Conservation (phyloP, 345 rosid species). For the Carallia brachiata region DNA sequence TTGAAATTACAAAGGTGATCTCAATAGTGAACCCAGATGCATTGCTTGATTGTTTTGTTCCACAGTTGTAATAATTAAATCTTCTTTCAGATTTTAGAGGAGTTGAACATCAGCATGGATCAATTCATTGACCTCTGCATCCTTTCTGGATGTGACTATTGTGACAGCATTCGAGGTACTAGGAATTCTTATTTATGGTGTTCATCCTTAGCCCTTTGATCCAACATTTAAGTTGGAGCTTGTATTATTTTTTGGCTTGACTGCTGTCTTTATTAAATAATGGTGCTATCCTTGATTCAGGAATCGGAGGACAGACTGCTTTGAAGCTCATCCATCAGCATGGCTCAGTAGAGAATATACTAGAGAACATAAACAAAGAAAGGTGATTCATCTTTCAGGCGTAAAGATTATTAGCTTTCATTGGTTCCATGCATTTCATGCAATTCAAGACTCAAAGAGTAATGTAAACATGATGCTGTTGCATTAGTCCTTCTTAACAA, state of each 20-base stretch:
- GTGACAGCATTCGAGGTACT: slow-evolving; percentile 89
- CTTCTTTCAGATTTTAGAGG: slow-evolving; percentile 69
- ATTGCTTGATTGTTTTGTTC: slow-evolving; percentile 11
- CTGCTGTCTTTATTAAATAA: not conserved
- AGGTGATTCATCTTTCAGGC: slow-evolving; percentile 40
- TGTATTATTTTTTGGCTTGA: slow-evolving; percentile 1
- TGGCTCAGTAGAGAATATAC: slow-evolving; percentile 76
- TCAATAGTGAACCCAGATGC: not conserved
- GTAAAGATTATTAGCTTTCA: not conserved
- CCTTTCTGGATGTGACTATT: slow-evolving; percentile 96
- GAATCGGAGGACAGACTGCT: slow-evolving; percentile 90
- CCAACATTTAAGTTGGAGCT: not conserved
- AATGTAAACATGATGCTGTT: not conserved
- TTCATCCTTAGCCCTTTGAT: not conserved
- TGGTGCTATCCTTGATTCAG: slow-evolving; percentile 36
- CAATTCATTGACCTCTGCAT: slow-evolving; percentile 94
- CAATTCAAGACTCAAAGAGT: not conserved
- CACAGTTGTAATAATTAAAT: slow-evolving; percentile 13
- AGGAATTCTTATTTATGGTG: not conserved
- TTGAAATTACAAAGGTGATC: slow-evolving; percentile 74
- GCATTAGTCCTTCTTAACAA: not conserved
- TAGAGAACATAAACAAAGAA: slow-evolving; percentile 82
- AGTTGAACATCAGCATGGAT: slow-evolving; percentile 83
- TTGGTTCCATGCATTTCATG: not conserved
- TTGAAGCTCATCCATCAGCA: slow-evolving; percentile 91